Conservation (phyloP, 1,139 yeast genomes). For the Scheffersomyces segobiensis region DNA sequence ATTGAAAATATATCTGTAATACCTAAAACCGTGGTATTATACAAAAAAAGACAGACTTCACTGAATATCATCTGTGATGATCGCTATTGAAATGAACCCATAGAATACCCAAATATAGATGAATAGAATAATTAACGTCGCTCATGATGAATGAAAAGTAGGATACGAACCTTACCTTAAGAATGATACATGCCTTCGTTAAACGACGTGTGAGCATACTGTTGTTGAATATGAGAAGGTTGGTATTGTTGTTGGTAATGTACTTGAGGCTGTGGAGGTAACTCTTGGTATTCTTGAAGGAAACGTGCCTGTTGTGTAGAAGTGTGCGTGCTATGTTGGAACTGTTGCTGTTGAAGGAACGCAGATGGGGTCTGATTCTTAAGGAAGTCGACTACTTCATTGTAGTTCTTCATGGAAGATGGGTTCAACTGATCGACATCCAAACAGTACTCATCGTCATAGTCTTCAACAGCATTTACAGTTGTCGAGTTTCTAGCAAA, state of each 20-base stretch:
- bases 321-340: constrained; percentile 8
- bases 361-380: constrained; percentile 9
- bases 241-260: constrained; percentile 4
- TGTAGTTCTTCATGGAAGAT: constrained; percentile 19
- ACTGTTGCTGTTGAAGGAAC: constrained; percentile 4
- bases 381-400: constrained; percentile 19
- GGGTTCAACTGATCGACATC: constrained; percentile 45
- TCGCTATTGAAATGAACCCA: not conserved
- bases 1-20: not conserved
- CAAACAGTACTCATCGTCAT: constrained; percentile 49
- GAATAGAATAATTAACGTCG: not conserved
- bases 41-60: not conserved
- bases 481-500: not conserved
- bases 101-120: not conserved
- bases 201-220: constrained; percentile 4
- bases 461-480: constrained; percentile 24
- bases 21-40: not conserved
- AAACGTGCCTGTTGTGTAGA: constrained; percentile 2
- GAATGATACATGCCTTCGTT: constrained; percentile 7
- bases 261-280: constrained; percentile 3
- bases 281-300: constrained; percentile 1
- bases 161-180: not conserved
- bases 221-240: constrained; percentile 6
- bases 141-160: not conserved
- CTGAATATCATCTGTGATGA: not conserved